Conservation (phyloP, 768 basidiomycete species). For the Leccinum subtestaceum region DNA sequence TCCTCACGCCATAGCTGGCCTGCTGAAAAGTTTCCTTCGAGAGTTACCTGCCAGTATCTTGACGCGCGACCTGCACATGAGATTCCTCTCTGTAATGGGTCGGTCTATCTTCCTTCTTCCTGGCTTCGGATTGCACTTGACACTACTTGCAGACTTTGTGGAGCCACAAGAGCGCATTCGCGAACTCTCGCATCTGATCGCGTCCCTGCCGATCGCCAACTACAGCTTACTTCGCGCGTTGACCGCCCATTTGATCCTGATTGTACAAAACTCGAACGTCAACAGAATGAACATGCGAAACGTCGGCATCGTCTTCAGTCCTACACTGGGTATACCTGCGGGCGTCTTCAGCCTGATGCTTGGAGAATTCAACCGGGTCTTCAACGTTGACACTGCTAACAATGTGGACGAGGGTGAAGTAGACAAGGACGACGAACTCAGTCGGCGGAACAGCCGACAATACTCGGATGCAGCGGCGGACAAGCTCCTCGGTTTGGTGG, state of each 20-base stretch:
- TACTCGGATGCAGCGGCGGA: slow-evolving; percentile 85
- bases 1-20: slow-evolving; percentile 93
- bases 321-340: slow-evolving; percentile 96
- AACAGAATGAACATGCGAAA: slow-evolving; percentile 99
- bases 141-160: slow-evolving; percentile 65
- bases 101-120: slow-evolving; percentile 30
- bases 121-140: slow-evolving; percentile 7
- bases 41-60: slow-evolving; percentile 92
- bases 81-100: slow-evolving; percentile 94
- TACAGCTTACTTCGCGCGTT: slow-evolving; percentile 93
- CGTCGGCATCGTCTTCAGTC: slow-evolving; percentile 97
- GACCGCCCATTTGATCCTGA: slow-evolving; percentile 90
- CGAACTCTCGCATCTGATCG: slow-evolving; percentile 84
- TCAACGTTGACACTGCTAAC: slow-evolving; percentile 65
- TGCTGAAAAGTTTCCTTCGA: slow-evolving; percentile 90
- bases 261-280: slow-evolving; percentile 83
- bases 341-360: slow-evolving; percentile 95
- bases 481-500: slow-evolving; percentile 72
- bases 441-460: slow-evolving; percentile 77
- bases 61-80: slow-evolving; percentile 86
- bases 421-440: slow-evolving; percentile 38
- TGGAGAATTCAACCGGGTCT: slow-evolving; percentile 88
- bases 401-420: slow-evolving; percentile 19
- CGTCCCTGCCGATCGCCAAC: slow-evolving; percentile 84
- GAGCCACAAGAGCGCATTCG: slow-evolving; percentile 84